phyloP scores from a whole-genome alignment of 1,284 basidiomycete genomes.

The Leccinum subrobustum region DNA sequence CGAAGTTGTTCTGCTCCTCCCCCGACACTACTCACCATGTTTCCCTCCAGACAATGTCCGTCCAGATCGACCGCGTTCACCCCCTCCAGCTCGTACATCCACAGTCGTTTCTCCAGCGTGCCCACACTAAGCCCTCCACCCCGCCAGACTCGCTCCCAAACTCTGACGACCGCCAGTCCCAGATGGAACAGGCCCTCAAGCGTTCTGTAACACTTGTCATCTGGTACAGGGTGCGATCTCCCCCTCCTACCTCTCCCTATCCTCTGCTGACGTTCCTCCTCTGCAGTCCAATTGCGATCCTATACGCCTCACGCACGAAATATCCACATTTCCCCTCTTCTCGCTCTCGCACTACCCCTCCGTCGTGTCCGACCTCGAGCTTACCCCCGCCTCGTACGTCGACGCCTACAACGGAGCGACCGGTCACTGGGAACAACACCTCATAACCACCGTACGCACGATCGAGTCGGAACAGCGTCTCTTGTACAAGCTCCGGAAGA shows the following conservation, averaged over 20 bases:
- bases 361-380: conserved; percentile 51
- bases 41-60: conserved; percentile 19
- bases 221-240: conserved; percentile 55
- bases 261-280: conserved; percentile 4
- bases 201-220: conserved; percentile 61
- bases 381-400: conserved; percentile 50
- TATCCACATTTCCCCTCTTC: conserved; percentile 64
- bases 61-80: conserved; percentile 31
- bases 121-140: conserved; percentile 10
- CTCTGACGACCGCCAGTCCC: conserved; percentile 26
- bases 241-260: neutral
- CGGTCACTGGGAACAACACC: conserved; percentile 57
- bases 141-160: conserved; percentile 13
- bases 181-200: conserved; percentile 32
- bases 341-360: conserved; percentile 51
- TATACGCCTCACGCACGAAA: conserved; percentile 55
- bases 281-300: conserved; percentile 55
- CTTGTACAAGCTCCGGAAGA: conserved; percentile 57
- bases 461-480: conserved; percentile 49
- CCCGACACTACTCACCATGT: conserved; percentile 9
- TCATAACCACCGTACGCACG: conserved; percentile 42
- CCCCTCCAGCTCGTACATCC: conserved; percentile 4
- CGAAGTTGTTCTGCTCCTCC: neutral
- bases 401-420: conserved; percentile 56
- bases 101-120: conserved; percentile 11